These are phyloP conservation scores for Aegilops tauschii DNA, from an alignment of 176 grass and related monocot genomes.

Conservation along the genomic window DNA sequence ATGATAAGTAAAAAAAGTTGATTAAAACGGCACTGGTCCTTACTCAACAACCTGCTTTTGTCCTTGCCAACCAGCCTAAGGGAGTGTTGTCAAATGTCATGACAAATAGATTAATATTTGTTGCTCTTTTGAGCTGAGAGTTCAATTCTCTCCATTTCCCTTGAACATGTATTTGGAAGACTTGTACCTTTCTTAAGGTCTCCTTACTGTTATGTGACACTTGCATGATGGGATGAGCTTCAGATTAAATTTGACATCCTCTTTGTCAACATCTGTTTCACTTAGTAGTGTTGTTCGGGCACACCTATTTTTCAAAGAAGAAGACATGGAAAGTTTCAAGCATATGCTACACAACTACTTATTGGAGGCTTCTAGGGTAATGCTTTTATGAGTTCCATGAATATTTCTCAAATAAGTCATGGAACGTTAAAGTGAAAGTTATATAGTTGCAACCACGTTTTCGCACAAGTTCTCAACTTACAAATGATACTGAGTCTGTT, in stretches of 20 bases:
- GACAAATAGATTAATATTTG: slow-evolving; percentile 82
- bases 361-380: slow-evolving; percentile 81
- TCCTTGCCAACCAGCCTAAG: slow-evolving; percentile 69
- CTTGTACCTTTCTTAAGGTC: slow-evolving; percentile 34
- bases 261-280: slow-evolving; percentile 42
- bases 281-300: slow-evolving; percentile 76
- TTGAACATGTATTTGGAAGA: slow-evolving; percentile 13
- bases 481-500: background rate
- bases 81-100: slow-evolving; percentile 98
- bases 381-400: background rate
- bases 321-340: slow-evolving; percentile 79
- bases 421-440: background rate
- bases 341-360: slow-evolving; percentile 70
- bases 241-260: slow-evolving; percentile 60
- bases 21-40: no score
- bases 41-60: slow-evolving; percentile 45
- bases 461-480: background rate
- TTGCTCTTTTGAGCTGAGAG: slow-evolving; percentile 95
- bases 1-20: no score
- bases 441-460: background rate
- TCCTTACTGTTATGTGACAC: slow-evolving; percentile 27
- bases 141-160: slow-evolving; percentile 99
- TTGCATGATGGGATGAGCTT: slow-evolving; percentile 37
- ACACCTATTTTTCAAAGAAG: slow-evolving; percentile 94
- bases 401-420: background rate